These are phyloP conservation scores for Lactifluus volemus DNA, from an alignment of 768 basidiomycete species.

Conservation along the genomic window DNA sequence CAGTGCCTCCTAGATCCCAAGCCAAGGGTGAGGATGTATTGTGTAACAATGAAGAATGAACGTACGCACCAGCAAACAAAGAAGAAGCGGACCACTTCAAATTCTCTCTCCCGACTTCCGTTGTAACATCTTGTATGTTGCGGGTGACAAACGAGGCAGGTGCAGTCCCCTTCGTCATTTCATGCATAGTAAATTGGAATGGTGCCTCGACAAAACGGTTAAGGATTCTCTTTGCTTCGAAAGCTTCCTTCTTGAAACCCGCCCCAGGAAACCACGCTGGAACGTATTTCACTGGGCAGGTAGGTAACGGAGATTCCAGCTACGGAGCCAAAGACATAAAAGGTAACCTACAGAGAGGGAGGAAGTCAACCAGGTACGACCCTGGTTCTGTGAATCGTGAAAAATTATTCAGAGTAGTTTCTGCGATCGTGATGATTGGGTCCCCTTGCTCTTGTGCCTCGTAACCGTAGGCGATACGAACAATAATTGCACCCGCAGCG, in stretches of 20 bases:
- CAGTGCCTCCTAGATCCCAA: conserved; percentile 4
- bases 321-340: not conserved
- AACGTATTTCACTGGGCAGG: not conserved
- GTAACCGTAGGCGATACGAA: conserved; percentile 22
- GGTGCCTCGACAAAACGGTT: not conserved
- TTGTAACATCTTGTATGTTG: not conserved
- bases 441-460: not conserved
- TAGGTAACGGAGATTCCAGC: not conserved
- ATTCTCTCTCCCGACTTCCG: not conserved
- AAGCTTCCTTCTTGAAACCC: not conserved
- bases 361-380: not conserved
- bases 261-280: conserved; percentile 2
- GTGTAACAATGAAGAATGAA: not conserved
- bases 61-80: conserved; percentile 4
- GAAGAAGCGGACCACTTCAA: conserved; percentile 5
- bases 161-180: conserved; percentile 1
- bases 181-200: not conserved
- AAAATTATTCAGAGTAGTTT: not conserved
- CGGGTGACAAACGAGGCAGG: conserved; percentile 1
- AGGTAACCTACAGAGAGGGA: not conserved
- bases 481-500: conserved; percentile 16
- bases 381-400: not conserved
- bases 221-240: not conserved
- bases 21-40: not conserved
- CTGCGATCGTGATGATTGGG: not conserved